A percentile compares a stretch with the other conserved stretches of the same genome.
Evolutionary conservation across 306 rosid species (phyloP).

Genomic region (Quercus rubra): DNA sequence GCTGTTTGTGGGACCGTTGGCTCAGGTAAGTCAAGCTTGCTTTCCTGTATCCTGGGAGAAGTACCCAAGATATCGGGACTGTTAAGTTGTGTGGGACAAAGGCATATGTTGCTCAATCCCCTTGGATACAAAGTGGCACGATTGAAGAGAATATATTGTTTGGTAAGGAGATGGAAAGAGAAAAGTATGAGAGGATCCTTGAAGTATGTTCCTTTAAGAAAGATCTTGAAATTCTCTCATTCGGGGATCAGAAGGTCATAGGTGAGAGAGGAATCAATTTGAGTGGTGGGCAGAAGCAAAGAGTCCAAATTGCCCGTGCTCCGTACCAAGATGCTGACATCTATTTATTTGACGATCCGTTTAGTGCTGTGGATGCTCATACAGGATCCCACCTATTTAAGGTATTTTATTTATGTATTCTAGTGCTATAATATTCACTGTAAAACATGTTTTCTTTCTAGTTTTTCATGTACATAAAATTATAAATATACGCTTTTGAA

Average conservation of each 20-base stretch:
- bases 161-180: conserved; percentile 47
- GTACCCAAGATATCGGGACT: neutral
- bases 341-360: conserved; percentile 43
- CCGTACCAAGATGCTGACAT: conserved; percentile 50
- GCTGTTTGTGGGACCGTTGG: conserved; percentile 6
- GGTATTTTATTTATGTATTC: conserved; percentile 1
- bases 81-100: neutral
- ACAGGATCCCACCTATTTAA: conserved; percentile 53
- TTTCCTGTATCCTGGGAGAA: neutral
- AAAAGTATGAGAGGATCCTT: conserved; percentile 37
- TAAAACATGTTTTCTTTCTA: neutral
- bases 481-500: too few relatives aligned
- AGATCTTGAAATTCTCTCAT: conserved; percentile 45
- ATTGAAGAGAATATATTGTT: conserved; percentile 24
- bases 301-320: conserved; percentile 54
- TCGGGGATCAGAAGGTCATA: conserved; percentile 51
- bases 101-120: neutral
- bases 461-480: neutral
- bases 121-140: conserved; percentile 1
- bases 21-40: conserved; percentile 14
- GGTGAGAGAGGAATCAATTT: conserved; percentile 60
- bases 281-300: conserved; percentile 57
- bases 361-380: conserved; percentile 58
- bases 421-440: neutral
- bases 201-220: conserved; percentile 46